Evolutionary conservation across 768 basidiomycete species (phyloP).

Genomic region (Lentinus brumalis): DNA sequence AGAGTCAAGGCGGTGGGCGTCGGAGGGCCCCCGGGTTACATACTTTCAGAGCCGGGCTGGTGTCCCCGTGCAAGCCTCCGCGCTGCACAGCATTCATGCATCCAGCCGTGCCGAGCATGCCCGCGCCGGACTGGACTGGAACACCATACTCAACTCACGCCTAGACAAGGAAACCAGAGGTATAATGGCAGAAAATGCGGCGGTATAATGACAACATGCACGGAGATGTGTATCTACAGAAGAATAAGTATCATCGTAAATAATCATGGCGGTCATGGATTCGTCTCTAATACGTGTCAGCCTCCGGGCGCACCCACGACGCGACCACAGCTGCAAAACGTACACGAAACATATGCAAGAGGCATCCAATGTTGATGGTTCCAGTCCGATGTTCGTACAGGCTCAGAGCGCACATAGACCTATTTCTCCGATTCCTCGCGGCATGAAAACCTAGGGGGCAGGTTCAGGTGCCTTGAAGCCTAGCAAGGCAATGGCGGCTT

Average conservation of each 20-base stretch:
- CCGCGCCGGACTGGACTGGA: background rate
- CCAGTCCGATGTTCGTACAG: conserved; percentile 12
- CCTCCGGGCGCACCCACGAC: background rate
- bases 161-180: background rate
- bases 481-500: conserved; percentile 25
- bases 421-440: background rate
- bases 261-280: conserved; percentile 7
- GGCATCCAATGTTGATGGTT: conserved; percentile 2
- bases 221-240: conserved; percentile 2
- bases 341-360: conserved; percentile 2
- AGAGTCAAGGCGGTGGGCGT: background rate
- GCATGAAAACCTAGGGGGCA: background rate
- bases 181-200: background rate
- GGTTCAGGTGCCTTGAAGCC: conserved; percentile 23
- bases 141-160: background rate
- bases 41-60: conserved; percentile 14
- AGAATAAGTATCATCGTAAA: conserved; percentile 18
- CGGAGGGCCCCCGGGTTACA: no score
- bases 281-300: conserved; percentile 6
- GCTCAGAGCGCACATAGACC: background rate
- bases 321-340: background rate
- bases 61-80: background rate
- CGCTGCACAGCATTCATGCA: background rate
- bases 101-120: background rate
- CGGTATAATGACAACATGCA: conserved; percentile 14